Evolutionary conservation across 305 asterid genomes (phyloP).

Genomic region (Fraxinus dipetala): DNA sequence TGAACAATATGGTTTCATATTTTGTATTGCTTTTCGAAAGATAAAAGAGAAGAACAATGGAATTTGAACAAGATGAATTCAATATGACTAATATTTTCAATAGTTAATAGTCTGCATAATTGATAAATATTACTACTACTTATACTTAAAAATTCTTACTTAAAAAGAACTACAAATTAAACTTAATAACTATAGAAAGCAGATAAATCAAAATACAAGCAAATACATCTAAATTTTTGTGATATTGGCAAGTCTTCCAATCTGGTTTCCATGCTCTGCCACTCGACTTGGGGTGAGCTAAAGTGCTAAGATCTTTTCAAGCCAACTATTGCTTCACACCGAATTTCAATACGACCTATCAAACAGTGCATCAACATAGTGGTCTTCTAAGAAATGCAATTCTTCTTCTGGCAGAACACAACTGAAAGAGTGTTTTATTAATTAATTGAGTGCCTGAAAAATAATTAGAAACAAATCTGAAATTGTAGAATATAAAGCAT

Average conservation of each 20-base stretch:
- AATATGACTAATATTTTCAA: not conserved
- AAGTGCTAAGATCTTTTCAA: not conserved
- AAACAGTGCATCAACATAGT: not conserved
- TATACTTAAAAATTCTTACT: no score
- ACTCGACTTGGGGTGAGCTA: not conserved
- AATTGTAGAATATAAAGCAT: not conserved
- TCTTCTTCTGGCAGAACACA: no score
- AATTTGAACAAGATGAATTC: not conserved
- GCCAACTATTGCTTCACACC: not conserved
- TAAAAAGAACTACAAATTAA: not conserved
- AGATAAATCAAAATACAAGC: not conserved
- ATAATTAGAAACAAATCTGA: not conserved
- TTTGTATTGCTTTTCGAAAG: not conserved
- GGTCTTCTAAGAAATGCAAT: not conserved
- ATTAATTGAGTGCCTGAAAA: no score
- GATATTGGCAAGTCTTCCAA: not conserved
- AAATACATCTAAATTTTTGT: not conserved
- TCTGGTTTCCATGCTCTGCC: not conserved
- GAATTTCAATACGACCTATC: not conserved
- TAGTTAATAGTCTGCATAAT: not conserved
- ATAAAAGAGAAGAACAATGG: not conserved
- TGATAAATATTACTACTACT: not conserved
- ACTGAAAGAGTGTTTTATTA: no score
- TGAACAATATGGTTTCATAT: no score
- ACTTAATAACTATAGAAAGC: no score